Conservation (phyloP, 306 rosid species). For the Astragalus membranaceus region DNA sequence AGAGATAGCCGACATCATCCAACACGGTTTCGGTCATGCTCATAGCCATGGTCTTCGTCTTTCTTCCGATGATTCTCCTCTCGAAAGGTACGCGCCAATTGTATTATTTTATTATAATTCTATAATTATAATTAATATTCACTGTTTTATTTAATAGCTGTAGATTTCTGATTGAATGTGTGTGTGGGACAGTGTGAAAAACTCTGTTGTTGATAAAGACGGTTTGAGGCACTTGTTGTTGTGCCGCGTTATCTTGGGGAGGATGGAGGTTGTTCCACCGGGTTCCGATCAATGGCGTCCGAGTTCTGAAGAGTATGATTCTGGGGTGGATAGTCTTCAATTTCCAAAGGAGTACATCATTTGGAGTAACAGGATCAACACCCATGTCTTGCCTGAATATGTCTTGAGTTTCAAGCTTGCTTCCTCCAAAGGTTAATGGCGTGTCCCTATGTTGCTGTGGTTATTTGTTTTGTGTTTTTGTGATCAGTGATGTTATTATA, state of each 20-base stretch:
- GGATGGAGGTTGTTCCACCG: slow-evolving; percentile 42
- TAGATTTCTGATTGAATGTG: neutral
- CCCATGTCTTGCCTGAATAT: slow-evolving; percentile 71
- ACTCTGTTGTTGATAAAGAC: slow-evolving; percentile 34
- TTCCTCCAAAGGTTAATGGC: slow-evolving; percentile 34
- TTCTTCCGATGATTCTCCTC: slow-evolving; percentile 51
- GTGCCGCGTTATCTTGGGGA: slow-evolving; percentile 84
- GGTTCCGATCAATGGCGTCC: slow-evolving; percentile 53
- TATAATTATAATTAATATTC: neutral
- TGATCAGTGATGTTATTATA: neutral
- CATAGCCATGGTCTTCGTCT: slow-evolving; percentile 38
- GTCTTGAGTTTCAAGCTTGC: slow-evolving; percentile 56
- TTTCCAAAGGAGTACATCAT: slow-evolving; percentile 55
- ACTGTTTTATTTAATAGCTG: neutral
- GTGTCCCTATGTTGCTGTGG: neutral
- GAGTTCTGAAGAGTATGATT: slow-evolving; percentile 58
- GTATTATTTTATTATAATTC: neutral
- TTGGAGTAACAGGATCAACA: slow-evolving; percentile 65
- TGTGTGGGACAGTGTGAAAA: slow-evolving; percentile 36
- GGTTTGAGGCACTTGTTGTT: slow-evolving; percentile 66
- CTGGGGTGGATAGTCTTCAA: slow-evolving; percentile 54
- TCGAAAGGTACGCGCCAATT: slow-evolving; percentile 39
- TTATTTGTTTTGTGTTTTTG: neutral
- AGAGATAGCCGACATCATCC: slow-evolving; percentile 44
- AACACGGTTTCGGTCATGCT: slow-evolving; percentile 49